Base-by-base conservation (phyloP, 768 basidiomycete genomes). In the Favolaschia claudopus region DNA sequence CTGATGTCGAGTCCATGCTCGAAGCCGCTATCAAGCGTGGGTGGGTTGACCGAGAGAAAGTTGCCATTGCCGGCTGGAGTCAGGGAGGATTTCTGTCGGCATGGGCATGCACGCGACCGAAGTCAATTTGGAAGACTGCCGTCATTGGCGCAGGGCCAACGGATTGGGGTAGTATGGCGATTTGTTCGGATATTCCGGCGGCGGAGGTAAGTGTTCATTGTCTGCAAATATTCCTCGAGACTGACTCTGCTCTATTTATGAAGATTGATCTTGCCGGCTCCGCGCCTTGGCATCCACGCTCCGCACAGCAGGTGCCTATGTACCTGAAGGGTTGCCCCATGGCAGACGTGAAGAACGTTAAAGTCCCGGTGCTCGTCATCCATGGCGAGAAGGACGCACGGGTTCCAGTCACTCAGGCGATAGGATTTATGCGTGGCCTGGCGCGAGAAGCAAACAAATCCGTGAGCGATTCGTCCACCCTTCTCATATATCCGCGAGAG, bases 31-130 rank as follows among this genome's bases (percentile, higher is more conserved):
- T 64, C 38, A 33, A 36, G 24, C 58, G 54, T 7, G 62, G 62
- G 15, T 58, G 42, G 15, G 45, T 28, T 2, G 25, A 59, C 28
- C 58, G 36, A 9, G 44, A 49, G 1, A 59, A 56, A 13, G 62
- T 64, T 20, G 62, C 62, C 17, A 59, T 64, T 22, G 62, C 62
- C 34, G 62, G 62, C 28, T 64, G 55, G 43, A 64, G 62, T 38
- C 58, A 64, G 29, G 62, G 62, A 12, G 62, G 62, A 14, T 64
- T 56, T 29, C 20, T 64, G 8, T 27, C 58, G 14, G 62, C 58
- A 1, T 64, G 62, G 62, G 62, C 53, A 6, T 50, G 48, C 37
- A 64, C 63, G 12, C 55, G 63, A 8, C 63, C 63, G 1, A 53
- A 52, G 28, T 42, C 63, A n/a, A 20, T 27, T 17, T 64, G 63